Percentiles rank a stretch among this genome's conserved stretches.
phyloP scores from a whole-genome alignment of 768 basidiomycete species.

The Tephrocybe sp. region DNA sequence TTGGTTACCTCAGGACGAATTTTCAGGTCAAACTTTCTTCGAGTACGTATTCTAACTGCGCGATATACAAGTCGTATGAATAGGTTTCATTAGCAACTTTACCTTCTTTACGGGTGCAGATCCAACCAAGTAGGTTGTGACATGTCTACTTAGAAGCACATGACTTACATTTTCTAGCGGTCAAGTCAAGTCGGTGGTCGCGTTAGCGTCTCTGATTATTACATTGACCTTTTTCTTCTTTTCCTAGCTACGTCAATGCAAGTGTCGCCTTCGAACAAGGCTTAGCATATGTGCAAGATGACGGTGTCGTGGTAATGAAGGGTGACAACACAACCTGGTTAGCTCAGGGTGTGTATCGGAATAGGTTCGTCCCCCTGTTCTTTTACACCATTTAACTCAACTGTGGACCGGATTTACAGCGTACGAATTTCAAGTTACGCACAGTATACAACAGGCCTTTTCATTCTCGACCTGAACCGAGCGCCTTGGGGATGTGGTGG shows the following conservation, averaged over 20 bases:
- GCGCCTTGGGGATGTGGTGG: conserved; percentile 89
- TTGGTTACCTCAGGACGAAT: conserved; percentile 69
- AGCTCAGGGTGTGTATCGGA: conserved; percentile 48
- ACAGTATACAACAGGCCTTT: conserved; percentile 72
- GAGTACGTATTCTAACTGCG: conserved; percentile 46
- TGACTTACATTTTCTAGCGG: conserved; percentile 44
- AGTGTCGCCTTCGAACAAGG: conserved; percentile 48
- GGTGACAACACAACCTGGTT: conserved; percentile 67
- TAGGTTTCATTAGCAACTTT: conserved; percentile 40
- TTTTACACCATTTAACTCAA: neutral
- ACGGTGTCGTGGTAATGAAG: conserved; percentile 70
- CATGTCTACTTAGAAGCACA: conserved; percentile 11
- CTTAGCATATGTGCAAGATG: conserved; percentile 54
- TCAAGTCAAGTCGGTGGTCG: conserved; percentile 55
- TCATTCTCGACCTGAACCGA: conserved; percentile 78
- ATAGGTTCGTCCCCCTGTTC: conserved; percentile 43
- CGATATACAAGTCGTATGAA: conserved; percentile 1
- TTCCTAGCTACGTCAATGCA: conserved; percentile 56
- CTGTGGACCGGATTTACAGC: conserved; percentile 23
- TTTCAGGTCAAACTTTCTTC: conserved; percentile 65
- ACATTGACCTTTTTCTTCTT: conserved; percentile 6
- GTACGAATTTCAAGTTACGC: conserved; percentile 72
- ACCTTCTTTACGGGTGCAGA: conserved; percentile 58
- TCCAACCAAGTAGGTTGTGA: conserved; percentile 59
- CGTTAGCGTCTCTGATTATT: conserved; percentile 2